These are phyloP conservation scores for Hippophae tibetana DNA, from an alignment of 306 rosid genomes.

Conservation along the genomic window DNA sequence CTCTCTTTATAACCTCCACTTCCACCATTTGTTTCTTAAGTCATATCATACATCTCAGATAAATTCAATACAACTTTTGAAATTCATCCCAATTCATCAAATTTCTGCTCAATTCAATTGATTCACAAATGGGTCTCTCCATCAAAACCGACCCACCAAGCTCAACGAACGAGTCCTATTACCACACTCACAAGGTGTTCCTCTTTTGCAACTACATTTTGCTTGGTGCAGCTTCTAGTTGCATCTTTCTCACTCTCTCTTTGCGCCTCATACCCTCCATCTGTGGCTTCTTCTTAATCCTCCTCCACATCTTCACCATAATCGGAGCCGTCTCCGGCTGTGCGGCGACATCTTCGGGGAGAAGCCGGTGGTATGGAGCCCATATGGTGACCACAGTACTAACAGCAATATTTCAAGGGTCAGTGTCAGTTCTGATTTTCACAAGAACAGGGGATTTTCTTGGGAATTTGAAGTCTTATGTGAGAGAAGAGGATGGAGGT, in stretches of 20 bases:
- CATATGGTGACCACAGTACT: conserved; percentile 81
- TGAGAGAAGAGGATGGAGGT: conserved; percentile 67
- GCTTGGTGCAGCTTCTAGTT: conserved; percentile 82
- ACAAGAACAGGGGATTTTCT: conserved; percentile 60
- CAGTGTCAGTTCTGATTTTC: conserved; percentile 59
- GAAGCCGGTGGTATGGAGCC: conserved; percentile 58
- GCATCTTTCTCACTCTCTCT: conserved; percentile 89
- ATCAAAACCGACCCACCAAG: conserved; percentile 4
- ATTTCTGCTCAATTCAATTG: background rate
- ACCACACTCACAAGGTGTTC: conserved; percentile 68
- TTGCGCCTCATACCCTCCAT: conserved; percentile 74
- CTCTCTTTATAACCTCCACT: too few relatives aligned
- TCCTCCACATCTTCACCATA: conserved; percentile 70
- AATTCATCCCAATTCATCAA: background rate
- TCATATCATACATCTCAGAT: too few relatives aligned
- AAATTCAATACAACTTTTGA: too few relatives aligned
- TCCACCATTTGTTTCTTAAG: too few relatives aligned
- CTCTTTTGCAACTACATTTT: conserved; percentile 82
- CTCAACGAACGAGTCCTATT: conserved; percentile 22
- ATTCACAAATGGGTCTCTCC: conserved; percentile 37
- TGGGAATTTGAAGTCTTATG: conserved; percentile 54
- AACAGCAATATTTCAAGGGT: conserved; percentile 73
- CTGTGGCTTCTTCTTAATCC: conserved; percentile 75
- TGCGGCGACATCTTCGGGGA: conserved; percentile 40
- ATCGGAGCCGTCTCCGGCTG: conserved; percentile 69